Evolutionary conservation across 2,329 filamentous ascomycete species (phyloP).

Genomic region (Pseudonectria foliicola): DNA sequence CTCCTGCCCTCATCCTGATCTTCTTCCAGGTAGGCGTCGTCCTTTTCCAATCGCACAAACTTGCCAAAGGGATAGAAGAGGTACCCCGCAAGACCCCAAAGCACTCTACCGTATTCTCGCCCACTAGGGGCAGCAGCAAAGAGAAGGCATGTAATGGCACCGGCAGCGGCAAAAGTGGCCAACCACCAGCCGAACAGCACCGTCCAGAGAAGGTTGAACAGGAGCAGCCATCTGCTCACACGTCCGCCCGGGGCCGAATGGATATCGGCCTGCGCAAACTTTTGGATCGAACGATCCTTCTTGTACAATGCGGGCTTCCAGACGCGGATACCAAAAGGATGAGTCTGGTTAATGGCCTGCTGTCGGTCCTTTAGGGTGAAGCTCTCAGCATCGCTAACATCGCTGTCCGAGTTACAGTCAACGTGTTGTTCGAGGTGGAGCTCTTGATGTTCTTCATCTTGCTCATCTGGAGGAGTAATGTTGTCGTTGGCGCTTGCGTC

Average conservation of each 20-base stretch:
- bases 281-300: conserved; percentile 92
- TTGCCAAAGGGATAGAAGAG: conserved; percentile 95
- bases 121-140: conserved; percentile 75
- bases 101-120: conserved; percentile 74
- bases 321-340: conserved; percentile 96
- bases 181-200: conserved; percentile 96
- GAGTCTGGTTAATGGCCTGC: conserved; percentile 96
- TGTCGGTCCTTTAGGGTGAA: conserved; percentile 97
- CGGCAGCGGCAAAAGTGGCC: conserved; percentile 64
- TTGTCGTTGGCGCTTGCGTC: conserved; percentile 22
- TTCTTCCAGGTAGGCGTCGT: conserved; percentile 90
- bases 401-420: conserved; percentile 60
- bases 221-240: conserved; percentile 74
- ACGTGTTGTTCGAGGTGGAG: conserved; percentile 38
- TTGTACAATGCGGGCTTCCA: conserved; percentile 99
- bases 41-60: conserved; percentile 86
- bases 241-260: conserved; percentile 87
- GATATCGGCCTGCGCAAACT: conserved; percentile 92
- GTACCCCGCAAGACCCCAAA: conserved; percentile 79
- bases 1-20: conserved; percentile 93
- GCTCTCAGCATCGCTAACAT: conserved; percentile 87
- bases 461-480: conserved; percentile 4
- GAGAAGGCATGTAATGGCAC: conserved; percentile 70
- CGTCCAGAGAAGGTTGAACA: conserved; percentile 90
- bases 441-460: conserved; percentile 30